A percentile compares a stretch with the other conserved stretches of the same genome.
These are phyloP conservation scores for Lasiodiplodia hormozganensis DNA, from an alignment of 2,329 filamentous ascomycete species.

Conservation along the genomic window DNA sequence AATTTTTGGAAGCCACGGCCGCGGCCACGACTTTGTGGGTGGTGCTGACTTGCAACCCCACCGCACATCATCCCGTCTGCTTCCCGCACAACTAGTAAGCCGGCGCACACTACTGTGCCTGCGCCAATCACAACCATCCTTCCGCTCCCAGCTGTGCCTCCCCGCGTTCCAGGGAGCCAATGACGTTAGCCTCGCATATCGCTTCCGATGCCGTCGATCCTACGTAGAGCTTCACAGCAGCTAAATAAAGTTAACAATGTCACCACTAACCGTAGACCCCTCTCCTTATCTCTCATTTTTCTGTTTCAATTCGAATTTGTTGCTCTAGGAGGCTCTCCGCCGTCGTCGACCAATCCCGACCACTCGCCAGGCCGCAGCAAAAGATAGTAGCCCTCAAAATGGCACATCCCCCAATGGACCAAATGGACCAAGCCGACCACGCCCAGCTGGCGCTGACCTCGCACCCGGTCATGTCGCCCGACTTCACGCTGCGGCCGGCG, in stretches of 20 bases:
- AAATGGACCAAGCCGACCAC: not conserved
- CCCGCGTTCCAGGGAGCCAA: not conserved
- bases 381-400: too few species aligned
- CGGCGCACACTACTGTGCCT: not conserved
- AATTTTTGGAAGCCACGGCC: constrained; percentile 22
- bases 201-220: not conserved
- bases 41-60: not conserved
- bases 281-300: not conserved
- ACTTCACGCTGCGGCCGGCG: constrained; percentile 46
- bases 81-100: not conserved
- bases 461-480: constrained; percentile 33
- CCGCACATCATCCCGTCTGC: not conserved
- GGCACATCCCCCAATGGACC: not conserved
- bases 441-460: not conserved
- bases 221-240: not conserved
- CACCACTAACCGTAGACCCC: not conserved
- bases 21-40: constrained; percentile 16
- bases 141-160: not conserved
- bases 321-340: not conserved
- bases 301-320: not conserved
- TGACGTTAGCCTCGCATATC: not conserved
- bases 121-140: not conserved
- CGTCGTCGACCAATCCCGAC: not conserved
- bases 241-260: not conserved
- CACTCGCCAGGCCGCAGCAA: not conserved